Conservation (phyloP, 2,329 filamentous ascomycete genomes). For the Ceratocystis diversiconidia region DNA sequence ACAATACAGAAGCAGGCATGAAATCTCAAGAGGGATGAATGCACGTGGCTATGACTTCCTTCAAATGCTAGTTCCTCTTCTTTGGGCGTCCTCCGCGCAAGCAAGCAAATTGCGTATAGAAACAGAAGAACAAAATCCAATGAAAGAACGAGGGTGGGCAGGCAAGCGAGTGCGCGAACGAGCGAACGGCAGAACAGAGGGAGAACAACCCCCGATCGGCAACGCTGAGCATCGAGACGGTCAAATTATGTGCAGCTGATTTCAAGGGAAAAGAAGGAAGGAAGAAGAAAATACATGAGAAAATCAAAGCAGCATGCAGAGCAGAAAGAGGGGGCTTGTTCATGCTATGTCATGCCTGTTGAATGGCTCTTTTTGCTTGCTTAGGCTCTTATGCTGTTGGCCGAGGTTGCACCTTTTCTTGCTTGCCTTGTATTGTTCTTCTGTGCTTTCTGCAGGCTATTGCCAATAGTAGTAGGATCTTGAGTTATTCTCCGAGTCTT, state of each 20-base stretch:
- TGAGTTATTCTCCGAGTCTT: background rate
- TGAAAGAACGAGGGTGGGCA: background rate
- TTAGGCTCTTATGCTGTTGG: no score
- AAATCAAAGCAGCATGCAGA: background rate
- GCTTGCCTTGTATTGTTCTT: background rate
- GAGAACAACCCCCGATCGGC: background rate
- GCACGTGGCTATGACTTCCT: no score
- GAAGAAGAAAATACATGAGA: background rate
- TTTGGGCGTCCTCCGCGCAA: no score
- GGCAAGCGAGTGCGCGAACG: no score
- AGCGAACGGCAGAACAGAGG: background rate
- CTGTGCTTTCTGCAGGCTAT: background rate
- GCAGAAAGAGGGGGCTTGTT: background rate
- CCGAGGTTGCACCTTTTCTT: no score
- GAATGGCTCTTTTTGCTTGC: background rate
- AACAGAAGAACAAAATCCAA: background rate
- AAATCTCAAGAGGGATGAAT: no score
- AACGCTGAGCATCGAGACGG: background rate
- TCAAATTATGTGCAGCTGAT: background rate
- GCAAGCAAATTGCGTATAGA: background rate
- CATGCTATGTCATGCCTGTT: background rate
- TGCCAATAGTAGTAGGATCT: no score
- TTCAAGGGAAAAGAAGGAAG: background rate
- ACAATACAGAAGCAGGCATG: no score
- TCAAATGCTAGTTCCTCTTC: no score